A percentile compares a stretch with the other conserved stretches of the same genome.
phyloP scores from a whole-genome alignment of 768 basidiomycete species.

The Collybiopsis luxurians region DNA sequence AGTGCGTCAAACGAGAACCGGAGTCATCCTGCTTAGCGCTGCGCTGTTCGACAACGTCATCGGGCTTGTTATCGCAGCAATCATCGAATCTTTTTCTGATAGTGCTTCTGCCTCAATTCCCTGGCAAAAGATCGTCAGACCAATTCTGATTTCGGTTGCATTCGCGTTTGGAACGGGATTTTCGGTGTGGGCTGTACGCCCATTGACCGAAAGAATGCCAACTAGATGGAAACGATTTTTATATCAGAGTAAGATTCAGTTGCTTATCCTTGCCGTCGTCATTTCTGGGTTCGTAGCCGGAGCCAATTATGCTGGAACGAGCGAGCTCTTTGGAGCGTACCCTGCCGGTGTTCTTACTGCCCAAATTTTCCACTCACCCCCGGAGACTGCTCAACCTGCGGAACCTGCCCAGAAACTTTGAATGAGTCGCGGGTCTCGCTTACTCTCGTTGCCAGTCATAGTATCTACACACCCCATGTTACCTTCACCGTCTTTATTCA shows the following conservation, averaged over 20 bases:
- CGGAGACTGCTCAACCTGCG: background rate
- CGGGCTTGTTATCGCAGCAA: slow-evolving; percentile 56
- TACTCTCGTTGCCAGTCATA: background rate
- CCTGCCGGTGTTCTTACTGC: slow-evolving; percentile 51
- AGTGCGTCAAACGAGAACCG: slow-evolving; percentile 46
- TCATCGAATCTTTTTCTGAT: slow-evolving; percentile 41
- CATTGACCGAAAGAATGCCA: background rate
- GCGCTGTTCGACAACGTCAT: slow-evolving; percentile 67
- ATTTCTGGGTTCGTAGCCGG: slow-evolving; percentile 46
- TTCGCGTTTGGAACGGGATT: slow-evolving; percentile 41
- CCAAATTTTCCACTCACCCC: slow-evolving; percentile 23
- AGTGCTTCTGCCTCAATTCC: slow-evolving; percentile 15
- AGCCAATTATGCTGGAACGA: slow-evolving; percentile 53
- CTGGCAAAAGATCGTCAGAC: slow-evolving; percentile 43
- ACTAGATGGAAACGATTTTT: slow-evolving; percentile 4
- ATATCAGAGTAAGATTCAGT: slow-evolving; percentile 15
- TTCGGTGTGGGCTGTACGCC: slow-evolving; percentile 21
- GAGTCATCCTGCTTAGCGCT: slow-evolving; percentile 56
- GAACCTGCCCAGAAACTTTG: slow-evolving; percentile 3
- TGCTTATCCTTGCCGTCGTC: slow-evolving; percentile 34
- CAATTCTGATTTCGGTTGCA: slow-evolving; percentile 53
- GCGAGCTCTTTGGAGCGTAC: slow-evolving; percentile 62
- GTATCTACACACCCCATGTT: background rate
- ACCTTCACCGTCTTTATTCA: slow-evolving; percentile 35
- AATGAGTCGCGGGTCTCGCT: background rate